Base-by-base conservation (phyloP, 2,329 filamentous ascomycete genomes). In the Sclerotinia spermophila region DNA sequence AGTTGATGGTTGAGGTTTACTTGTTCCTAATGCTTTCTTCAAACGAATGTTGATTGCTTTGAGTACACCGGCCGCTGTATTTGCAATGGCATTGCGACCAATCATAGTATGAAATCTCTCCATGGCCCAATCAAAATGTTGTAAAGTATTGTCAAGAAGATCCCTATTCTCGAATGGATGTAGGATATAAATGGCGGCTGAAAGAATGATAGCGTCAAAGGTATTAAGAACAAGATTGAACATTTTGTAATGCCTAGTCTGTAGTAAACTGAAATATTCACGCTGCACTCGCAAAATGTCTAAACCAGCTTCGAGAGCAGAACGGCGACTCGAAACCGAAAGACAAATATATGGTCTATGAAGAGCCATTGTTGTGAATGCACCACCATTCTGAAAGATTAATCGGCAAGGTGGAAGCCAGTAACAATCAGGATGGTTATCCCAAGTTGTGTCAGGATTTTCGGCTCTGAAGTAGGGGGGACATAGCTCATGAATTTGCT, bases 291-390 rank as follows among this genome's bases (percentile, higher is more conserved):
- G 82, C 2, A 90, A 81, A 80, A 88, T 86, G 2, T 82, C 81
- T 5, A 90, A 75, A 64, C 85, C 86, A 6, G 87, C 86, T 74
- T 82, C 82, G 6, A 90, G 81, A 2, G 87, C 87, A 73, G 86
- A 85, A 5, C 81, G 81, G n/a, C 87, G 81, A 75, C 85, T 88
- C 48, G 81, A 79, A 8, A 82, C 78, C 19, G 86, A 83, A 24
- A 86, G 87, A 73, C 90, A 89, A 30, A 90, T 84, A 75, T 89
- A 90, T 0, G 87, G 86, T 35, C 87, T 82, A 72, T 90, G 88
- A 53, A 90, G 81, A 6, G 86, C 86, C 80, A 90, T 86, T 64
- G 86, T 79, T 71, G 85, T 84, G 76, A 89, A 88, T 0, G 83
- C 80, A 8, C 74, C 70, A 17, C 82, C 78, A 7, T 85, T 76